Base-by-base conservation (phyloP, 345 rosid species). In the Raphanus sativus region DNA sequence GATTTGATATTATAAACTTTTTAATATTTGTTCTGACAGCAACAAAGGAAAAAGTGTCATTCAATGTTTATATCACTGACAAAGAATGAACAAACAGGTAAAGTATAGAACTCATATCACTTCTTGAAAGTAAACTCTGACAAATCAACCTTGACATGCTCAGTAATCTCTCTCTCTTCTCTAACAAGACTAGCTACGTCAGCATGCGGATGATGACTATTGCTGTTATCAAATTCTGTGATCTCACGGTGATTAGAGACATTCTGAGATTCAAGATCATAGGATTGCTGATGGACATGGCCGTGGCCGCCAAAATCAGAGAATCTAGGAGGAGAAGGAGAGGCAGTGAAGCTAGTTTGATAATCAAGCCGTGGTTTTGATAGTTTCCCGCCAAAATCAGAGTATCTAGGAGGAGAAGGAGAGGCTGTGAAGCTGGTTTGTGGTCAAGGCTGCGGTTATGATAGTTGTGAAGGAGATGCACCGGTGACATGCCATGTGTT, bases 401-500 rank as follows among this genome's bases (percentile, higher is more conserved):
- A 48, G 55, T 13, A 48, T 48, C 55, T 48, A 48, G 55, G 17
- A 48, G 55, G 55, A 48, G 55, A 48, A 13, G 55, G 55, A n/a
- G 55, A 48, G 17, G 55, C 55, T 5, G 55, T 48, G 55, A 48
- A 48, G 55, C 55, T 48, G 17, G 55, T 48, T 48, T n/a, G 55
- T 13, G 55, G 71, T 79, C 82, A 0, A 79, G 28, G 1, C 83
- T 66, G 21, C 91, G 88, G 74, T 83, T 56, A 34, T 83, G 75
- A 69, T 81, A 75, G 75, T 28, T 85, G 5, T 83, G 90, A 64
- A 95, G 80, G 71, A 95, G 97, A 83, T 90, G 99, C 15, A 85
- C 87, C 0, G 99, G 98, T 6, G 97, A 94, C 89, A 86, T 83
- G 62, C 89, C 89, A 29, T 82, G 79, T 0, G 84, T 76, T 6